Evolutionary conservation across 2,329 filamentous ascomycete species (phyloP).

Genomic region (Ilyonectria destructans): DNA sequence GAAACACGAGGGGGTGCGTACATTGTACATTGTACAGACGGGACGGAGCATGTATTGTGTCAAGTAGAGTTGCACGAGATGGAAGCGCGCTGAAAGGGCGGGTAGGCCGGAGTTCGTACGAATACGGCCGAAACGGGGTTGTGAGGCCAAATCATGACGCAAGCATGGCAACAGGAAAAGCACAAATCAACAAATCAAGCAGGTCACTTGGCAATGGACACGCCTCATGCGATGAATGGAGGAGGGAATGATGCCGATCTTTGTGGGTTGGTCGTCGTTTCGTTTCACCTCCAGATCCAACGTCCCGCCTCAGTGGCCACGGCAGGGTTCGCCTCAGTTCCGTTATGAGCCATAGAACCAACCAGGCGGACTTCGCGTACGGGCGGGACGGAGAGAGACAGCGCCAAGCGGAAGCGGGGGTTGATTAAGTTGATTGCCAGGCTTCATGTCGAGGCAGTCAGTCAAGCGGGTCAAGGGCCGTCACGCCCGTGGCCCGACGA

Average conservation of each 20-base stretch:
- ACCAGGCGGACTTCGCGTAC: conserved; percentile 1
- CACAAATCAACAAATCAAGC: conserved; percentile 9
- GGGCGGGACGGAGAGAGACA: conserved; percentile 8
- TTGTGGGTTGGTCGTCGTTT: conserved; percentile 19
- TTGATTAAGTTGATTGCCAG: conserved; percentile 9
- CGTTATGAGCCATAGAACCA: conserved; percentile 12
- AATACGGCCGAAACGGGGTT: neutral
- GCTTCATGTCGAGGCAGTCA: conserved; percentile 11
- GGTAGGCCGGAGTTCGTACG: neutral
- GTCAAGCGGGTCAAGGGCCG: conserved; percentile 3
- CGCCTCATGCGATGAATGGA: conserved; percentile 2
- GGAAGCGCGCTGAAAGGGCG: neutral
- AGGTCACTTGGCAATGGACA: conserved; percentile 20
- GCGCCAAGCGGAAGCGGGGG: conserved; percentile 2
- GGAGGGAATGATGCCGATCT: conserved; percentile 4
- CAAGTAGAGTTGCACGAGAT: conserved; percentile 21
- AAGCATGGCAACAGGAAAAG: conserved; percentile 8
- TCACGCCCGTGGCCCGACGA: conserved; percentile 5
- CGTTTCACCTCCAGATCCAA: conserved; percentile 31
- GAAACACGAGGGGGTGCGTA: conserved; percentile 21
- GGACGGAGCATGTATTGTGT: conserved; percentile 20
- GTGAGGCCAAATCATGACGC: neutral
- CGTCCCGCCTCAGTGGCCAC: conserved; percentile 13
- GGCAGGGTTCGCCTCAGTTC: conserved; percentile 16
- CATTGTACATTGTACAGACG: conserved; percentile 2